These are phyloP conservation scores for Colletotrichum sp. DNA, from an alignment of 2,329 filamentous ascomycete species.

Conservation along the genomic window DNA sequence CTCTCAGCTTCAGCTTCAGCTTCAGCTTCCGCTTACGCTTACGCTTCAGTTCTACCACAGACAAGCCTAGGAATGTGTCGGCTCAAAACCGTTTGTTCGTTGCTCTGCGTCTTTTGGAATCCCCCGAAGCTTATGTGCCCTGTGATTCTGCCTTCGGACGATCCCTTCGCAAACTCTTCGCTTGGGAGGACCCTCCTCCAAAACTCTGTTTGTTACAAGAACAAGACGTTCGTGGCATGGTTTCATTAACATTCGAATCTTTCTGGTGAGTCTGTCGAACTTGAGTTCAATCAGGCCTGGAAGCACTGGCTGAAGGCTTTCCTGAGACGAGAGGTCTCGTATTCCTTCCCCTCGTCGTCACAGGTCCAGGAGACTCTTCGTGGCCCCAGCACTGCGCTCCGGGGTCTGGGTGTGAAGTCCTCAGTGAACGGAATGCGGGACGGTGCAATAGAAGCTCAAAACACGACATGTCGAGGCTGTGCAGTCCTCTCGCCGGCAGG, in stretches of 20 bases:
- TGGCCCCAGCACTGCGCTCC: not conserved
- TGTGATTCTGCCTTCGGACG: not conserved
- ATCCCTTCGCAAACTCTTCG: not conserved
- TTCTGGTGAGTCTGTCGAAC: not conserved
- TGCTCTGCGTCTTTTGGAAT: not conserved
- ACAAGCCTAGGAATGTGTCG: not conserved
- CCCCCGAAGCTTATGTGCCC: not conserved
- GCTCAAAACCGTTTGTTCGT: not conserved
- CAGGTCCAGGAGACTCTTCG: not conserved
- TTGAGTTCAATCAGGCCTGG: not conserved
- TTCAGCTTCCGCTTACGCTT: not conserved
- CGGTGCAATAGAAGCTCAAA: not conserved
- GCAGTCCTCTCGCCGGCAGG: not conserved
- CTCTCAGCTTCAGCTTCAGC: not conserved
- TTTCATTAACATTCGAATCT: not conserved
- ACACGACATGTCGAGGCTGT: constrained; percentile 9
- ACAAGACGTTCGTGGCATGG: not conserved
- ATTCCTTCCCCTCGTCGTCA: not conserved
- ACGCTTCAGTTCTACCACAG: not conserved
- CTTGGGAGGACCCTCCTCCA: not conserved
- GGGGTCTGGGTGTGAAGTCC: not conserved
- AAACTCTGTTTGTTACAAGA: not conserved
- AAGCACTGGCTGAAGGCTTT: not conserved
- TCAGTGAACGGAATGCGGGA: constrained; percentile 2
- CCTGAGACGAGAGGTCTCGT: not conserved